Evolutionary conservation across 2,329 filamentous ascomycete species (phyloP).

Genomic region (Trichoderma sp.): DNA sequence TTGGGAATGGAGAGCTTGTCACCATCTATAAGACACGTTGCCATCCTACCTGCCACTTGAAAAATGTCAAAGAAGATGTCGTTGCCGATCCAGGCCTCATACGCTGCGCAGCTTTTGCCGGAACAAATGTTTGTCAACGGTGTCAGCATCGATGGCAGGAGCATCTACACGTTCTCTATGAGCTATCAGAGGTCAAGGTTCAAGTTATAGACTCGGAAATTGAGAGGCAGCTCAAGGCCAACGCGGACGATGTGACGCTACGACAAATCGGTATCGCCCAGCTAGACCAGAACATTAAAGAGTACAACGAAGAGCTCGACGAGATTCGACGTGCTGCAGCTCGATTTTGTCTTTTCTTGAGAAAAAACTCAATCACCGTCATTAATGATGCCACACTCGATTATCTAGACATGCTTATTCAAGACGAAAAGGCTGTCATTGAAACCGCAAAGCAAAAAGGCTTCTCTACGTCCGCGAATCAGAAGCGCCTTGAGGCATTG

Average conservation of each 20-base stretch:
- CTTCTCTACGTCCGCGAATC: neutral
- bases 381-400: conserved; percentile 25
- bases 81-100: conserved; percentile 26
- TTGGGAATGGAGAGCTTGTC: neutral
- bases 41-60: conserved; percentile 27
- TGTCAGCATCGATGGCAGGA: conserved; percentile 23
- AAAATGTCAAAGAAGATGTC: conserved; percentile 27
- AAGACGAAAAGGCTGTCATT: neutral
- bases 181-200: conserved; percentile 2
- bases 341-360: conserved; percentile 19
- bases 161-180: conserved; percentile 21
- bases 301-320: conserved; percentile 10
- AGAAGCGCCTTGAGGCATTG: conserved; percentile 23
- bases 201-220: conserved; percentile 11
- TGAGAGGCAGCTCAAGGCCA: conserved; percentile 3
- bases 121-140: neutral
- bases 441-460: neutral
- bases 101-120: neutral
- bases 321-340: conserved; percentile 20
- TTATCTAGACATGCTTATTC: conserved; percentile 24
- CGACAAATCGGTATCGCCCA: neutral
- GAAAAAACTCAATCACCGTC: neutral
- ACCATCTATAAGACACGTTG: conserved; percentile 31
- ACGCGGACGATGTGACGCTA: neutral
- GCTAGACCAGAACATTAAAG: neutral